A percentile compares a stretch with the other conserved stretches of the same genome.
These are phyloP conservation scores for Akanthomyces dipterigenus DNA, from an alignment of 2,329 filamentous ascomycete genomes.

Conservation along the genomic window DNA sequence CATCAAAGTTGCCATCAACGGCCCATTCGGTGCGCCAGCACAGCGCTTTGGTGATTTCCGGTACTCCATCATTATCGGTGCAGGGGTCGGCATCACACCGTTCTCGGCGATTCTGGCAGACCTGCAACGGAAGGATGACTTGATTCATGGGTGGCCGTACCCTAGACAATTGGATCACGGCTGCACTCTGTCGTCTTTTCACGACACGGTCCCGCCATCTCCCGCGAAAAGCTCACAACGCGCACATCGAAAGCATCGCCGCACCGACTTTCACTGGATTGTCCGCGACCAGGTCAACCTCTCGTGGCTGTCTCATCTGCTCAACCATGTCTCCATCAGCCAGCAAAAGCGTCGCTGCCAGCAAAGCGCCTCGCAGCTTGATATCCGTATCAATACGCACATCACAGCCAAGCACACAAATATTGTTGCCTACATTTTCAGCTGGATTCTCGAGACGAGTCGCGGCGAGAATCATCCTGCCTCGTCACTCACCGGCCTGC, in stretches of 20 bases:
- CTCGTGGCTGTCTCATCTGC: slow-evolving; percentile 50
- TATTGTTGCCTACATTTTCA: slow-evolving; percentile 47
- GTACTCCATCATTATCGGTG: slow-evolving; percentile 49
- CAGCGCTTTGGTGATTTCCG: slow-evolving; percentile 53
- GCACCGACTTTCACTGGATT: slow-evolving; percentile 55
- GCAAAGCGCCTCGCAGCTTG: slow-evolving; percentile 33
- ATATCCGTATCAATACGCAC: slow-evolving; percentile 50
- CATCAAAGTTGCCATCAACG: slow-evolving; percentile 48
- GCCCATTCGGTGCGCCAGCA: slow-evolving; percentile 51
- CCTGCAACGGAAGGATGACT: slow-evolving; percentile 40
- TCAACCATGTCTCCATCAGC: slow-evolving; percentile 40
- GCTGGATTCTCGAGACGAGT: slow-evolving; percentile 50
- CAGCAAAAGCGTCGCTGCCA: slow-evolving; percentile 33
- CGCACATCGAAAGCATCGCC: slow-evolving; percentile 34
- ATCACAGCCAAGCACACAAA: slow-evolving; percentile 48
- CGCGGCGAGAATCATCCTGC: slow-evolving; percentile 43
- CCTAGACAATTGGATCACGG: not conserved
- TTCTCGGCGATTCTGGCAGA: slow-evolving; percentile 52
- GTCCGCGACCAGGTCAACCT: slow-evolving; percentile 50
- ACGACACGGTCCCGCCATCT: slow-evolving; percentile 13
- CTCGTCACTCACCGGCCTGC: slow-evolving; percentile 47
- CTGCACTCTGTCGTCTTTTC: slow-evolving; percentile 4
- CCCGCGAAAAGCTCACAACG: slow-evolving; percentile 14
- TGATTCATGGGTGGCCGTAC: slow-evolving; percentile 24
- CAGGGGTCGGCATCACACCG: slow-evolving; percentile 51